Conservation (phyloP, 2,329 filamentous ascomycete genomes). For the Fusarium drepaniforme region DNA sequence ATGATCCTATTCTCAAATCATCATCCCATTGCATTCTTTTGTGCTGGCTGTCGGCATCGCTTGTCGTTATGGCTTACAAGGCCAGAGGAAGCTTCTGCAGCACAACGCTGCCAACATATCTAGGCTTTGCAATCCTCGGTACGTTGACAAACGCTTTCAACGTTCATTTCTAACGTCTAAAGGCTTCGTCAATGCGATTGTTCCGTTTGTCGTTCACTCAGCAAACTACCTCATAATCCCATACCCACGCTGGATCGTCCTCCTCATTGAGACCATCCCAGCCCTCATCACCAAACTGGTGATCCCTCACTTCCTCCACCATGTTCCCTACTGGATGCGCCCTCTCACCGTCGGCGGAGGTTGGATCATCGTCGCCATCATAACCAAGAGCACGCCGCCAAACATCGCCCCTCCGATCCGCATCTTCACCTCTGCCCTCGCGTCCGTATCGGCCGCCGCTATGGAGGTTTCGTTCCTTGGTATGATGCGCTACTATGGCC, state of each 20-base stretch:
- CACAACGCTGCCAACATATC: constrained; percentile 35
- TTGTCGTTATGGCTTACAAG: neutral
- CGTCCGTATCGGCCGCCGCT: constrained; percentile 44
- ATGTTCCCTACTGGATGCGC: constrained; percentile 45
- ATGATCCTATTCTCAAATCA: neutral
- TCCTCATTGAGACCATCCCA: constrained; percentile 49
- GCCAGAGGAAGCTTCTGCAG: constrained; percentile 10
- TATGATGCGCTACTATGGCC: constrained; percentile 46
- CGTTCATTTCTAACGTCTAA: constrained; percentile 6
- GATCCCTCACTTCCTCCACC: constrained; percentile 45
- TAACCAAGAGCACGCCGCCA: constrained; percentile 47
- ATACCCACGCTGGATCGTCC: constrained; percentile 47
- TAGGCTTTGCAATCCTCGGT: constrained; percentile 45
- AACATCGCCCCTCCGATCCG: constrained; percentile 49
- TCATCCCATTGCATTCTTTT: neutral
- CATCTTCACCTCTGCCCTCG: constrained; percentile 46
- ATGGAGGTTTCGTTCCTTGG: constrained; percentile 51
- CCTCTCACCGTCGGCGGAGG: constrained; percentile 41
- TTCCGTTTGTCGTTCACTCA: constrained; percentile 48
- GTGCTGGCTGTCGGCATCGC: neutral
- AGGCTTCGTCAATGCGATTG: constrained; percentile 48
- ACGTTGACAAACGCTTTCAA: neutral
- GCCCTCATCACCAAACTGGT: constrained; percentile 45
- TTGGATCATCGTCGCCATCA: constrained; percentile 46
- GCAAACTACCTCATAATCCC: constrained; percentile 53